These are phyloP conservation scores for Aurantiochytrium sp. DNA, from an alignment of 108 stramenopile genomes.

Conservation along the genomic window DNA sequence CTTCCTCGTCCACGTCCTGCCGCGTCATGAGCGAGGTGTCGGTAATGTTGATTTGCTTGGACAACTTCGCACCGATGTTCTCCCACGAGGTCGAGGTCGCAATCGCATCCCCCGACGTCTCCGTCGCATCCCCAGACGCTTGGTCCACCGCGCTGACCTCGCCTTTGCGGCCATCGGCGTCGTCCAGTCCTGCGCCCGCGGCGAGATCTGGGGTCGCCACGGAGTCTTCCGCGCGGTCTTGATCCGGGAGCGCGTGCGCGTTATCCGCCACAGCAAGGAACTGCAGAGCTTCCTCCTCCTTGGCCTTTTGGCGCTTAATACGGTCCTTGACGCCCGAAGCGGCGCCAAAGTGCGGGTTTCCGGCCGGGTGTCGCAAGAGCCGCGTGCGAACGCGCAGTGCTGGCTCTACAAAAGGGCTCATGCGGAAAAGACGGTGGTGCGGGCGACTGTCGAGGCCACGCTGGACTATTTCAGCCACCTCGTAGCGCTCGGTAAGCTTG, in stretches of 20 bases:
- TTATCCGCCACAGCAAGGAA: too few relatives aligned
- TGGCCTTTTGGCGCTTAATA: background rate
- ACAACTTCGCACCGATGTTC: background rate
- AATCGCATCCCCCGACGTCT: background rate
- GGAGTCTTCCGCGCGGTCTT: too few relatives aligned
- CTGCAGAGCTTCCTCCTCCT: background rate
- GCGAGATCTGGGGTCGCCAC: too few relatives aligned
- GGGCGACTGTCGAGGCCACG: background rate
- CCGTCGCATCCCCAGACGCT: too few relatives aligned
- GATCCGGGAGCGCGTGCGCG: too few relatives aligned
- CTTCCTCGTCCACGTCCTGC: background rate
- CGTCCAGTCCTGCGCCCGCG: too few relatives aligned
- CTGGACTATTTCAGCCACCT: background rate
- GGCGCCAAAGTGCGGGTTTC: conserved; percentile 5
- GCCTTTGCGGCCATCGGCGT: background rate
- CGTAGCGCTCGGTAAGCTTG: background rate
- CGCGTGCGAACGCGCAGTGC: background rate
- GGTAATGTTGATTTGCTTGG: background rate
- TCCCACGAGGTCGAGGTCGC: background rate
- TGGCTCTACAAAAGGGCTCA: conserved; percentile 7
- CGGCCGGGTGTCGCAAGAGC: background rate
- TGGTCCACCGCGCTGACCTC: background rate
- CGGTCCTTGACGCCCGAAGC: conserved; percentile 1
- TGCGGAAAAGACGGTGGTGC: background rate
- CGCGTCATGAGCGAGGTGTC: conserved; percentile 17